These are phyloP conservation scores for Penicillium turbatum DNA, from an alignment of 495 filamentous ascomycete species.

Conservation along the genomic window DNA sequence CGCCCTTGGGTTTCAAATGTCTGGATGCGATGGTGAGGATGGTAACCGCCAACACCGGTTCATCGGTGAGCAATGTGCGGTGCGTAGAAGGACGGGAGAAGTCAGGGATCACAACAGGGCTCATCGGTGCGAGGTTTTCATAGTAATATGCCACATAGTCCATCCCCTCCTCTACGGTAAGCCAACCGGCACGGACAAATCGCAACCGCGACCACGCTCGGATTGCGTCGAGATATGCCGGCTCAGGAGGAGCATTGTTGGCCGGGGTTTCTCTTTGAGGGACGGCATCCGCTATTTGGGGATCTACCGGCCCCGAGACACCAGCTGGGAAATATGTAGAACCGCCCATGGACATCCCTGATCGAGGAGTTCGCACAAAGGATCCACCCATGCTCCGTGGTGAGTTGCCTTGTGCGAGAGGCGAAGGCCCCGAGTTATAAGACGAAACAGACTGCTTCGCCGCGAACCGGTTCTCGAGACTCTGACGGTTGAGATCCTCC, in stretches of 20 bases:
- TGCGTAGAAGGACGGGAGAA: slow-evolving; percentile 72
- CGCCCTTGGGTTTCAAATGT: slow-evolving; percentile 71
- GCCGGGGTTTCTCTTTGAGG: slow-evolving; percentile 25
- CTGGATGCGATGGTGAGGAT: slow-evolving; percentile 87
- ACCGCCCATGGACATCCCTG: slow-evolving; percentile 27
- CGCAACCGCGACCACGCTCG: slow-evolving; percentile 84
- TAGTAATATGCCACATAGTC: slow-evolving; percentile 95
- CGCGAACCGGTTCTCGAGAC: slow-evolving; percentile 36
- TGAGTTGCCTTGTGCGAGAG: slow-evolving; percentile 38
- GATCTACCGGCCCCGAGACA: slow-evolving; percentile 27
- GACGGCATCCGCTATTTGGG: slow-evolving; percentile 28
- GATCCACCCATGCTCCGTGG: slow-evolving; percentile 37
- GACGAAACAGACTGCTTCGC: slow-evolving; percentile 42
- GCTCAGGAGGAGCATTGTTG: slow-evolving; percentile 24
- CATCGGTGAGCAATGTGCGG: slow-evolving; percentile 72
- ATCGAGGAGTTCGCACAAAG: slow-evolving; percentile 34
- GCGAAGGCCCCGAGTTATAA: slow-evolving; percentile 41
- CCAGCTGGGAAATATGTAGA: slow-evolving; percentile 28
- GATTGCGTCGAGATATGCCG: slow-evolving; percentile 56
- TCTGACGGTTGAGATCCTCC: slow-evolving; percentile 45
- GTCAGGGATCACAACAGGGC: slow-evolving; percentile 83
- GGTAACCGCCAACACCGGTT: slow-evolving; percentile 87
- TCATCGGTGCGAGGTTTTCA: slow-evolving; percentile 79
- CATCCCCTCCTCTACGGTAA: slow-evolving; percentile 88
- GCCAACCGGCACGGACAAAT: slow-evolving; percentile 94